Evolutionary conservation across 495 filamentous ascomycete species (phyloP).

Genomic region (Usnea hakonensis): DNA sequence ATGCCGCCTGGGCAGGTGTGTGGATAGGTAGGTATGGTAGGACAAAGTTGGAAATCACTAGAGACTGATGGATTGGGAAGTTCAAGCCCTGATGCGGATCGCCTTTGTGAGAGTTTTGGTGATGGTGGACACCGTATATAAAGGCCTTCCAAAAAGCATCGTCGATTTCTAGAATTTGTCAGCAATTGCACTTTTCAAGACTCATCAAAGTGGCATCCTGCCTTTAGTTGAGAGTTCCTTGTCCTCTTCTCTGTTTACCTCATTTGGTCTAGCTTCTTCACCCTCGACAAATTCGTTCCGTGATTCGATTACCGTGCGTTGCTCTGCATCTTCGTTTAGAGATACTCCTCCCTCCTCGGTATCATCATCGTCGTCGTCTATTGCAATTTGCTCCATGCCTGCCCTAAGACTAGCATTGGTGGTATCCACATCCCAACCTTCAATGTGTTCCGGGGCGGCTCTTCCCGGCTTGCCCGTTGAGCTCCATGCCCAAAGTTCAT

Average conservation of each 20-base stretch:
- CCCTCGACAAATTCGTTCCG: slow-evolving; percentile 27
- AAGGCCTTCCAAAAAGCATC: slow-evolving; percentile 61
- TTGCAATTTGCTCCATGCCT: slow-evolving; percentile 17
- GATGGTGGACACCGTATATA: slow-evolving; percentile 52
- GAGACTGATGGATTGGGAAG: slow-evolving; percentile 57
- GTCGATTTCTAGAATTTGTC: slow-evolving; percentile 51
- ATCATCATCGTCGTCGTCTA: slow-evolving; percentile 35
- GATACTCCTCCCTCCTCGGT: slow-evolving; percentile 35
- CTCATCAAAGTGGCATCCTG: slow-evolving; percentile 20
- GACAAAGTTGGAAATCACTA: slow-evolving; percentile 56
- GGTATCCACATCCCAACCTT: slow-evolving; percentile 38
- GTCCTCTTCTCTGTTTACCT: slow-evolving; percentile 32
- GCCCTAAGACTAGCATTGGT: slow-evolving; percentile 6
- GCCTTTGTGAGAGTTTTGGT: slow-evolving; percentile 45
- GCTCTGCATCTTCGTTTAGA: slow-evolving; percentile 29
- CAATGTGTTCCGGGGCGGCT: slow-evolving; percentile 41
- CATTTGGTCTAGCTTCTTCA: slow-evolving; percentile 26
- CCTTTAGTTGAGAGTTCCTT: slow-evolving; percentile 51
- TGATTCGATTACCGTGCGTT: slow-evolving; percentile 17
- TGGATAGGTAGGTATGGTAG: slow-evolving; percentile 60
- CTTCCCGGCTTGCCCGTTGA: slow-evolving; percentile 46
- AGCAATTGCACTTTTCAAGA: background rate
- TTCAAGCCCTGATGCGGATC: slow-evolving; percentile 46
- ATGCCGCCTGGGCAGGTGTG: slow-evolving; percentile 46
- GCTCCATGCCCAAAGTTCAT: slow-evolving; percentile 65